Conservation (phyloP, 768 basidiomycete genomes). For the Lactarius evosmus region DNA sequence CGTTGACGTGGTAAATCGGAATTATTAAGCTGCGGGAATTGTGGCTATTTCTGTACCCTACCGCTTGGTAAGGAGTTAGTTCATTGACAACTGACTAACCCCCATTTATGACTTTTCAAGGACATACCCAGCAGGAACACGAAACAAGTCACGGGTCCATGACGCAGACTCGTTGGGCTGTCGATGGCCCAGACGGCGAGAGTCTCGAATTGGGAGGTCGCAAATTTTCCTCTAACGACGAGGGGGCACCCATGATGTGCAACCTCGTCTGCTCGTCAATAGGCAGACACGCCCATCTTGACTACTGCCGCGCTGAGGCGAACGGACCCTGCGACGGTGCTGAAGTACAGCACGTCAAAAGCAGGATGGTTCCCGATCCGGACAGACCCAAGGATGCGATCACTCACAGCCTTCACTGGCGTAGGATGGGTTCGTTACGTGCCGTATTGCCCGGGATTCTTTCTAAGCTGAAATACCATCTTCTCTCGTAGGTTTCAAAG, state of each 20-base stretch:
- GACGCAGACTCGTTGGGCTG: slow-evolving; percentile 54
- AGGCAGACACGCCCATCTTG: slow-evolving; percentile 57
- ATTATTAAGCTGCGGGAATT: slow-evolving; percentile 46
- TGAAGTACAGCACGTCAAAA: slow-evolving; percentile 47
- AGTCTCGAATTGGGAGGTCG: slow-evolving; percentile 53
- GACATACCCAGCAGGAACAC: slow-evolving; percentile 57
- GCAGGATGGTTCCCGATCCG: slow-evolving; percentile 46
- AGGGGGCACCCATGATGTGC: slow-evolving; percentile 64
- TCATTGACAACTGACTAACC: not conserved
- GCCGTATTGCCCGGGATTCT: not conserved
- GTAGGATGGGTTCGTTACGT: slow-evolving; percentile 47
- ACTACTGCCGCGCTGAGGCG: slow-evolving; percentile 48
- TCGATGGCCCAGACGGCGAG: slow-evolving; percentile 51
- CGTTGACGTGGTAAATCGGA: not conserved
- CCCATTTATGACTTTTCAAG: slow-evolving; percentile 33
- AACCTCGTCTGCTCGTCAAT: slow-evolving; percentile 52
- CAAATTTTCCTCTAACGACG: slow-evolving; percentile 51
- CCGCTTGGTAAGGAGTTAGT: slow-evolving; percentile 43
- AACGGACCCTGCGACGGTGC: slow-evolving; percentile 40
- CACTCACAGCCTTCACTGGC: slow-evolving; percentile 55
- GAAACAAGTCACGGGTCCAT: slow-evolving; percentile 64
- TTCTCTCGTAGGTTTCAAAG: slow-evolving; percentile 51
- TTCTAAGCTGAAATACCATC: not conserved
- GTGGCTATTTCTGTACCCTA: slow-evolving; percentile 57
- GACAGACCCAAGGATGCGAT: slow-evolving; percentile 50